Evolutionary conservation across 73 alveolate species (phyloP).

Genomic region (Paramecium caudatum): DNA sequence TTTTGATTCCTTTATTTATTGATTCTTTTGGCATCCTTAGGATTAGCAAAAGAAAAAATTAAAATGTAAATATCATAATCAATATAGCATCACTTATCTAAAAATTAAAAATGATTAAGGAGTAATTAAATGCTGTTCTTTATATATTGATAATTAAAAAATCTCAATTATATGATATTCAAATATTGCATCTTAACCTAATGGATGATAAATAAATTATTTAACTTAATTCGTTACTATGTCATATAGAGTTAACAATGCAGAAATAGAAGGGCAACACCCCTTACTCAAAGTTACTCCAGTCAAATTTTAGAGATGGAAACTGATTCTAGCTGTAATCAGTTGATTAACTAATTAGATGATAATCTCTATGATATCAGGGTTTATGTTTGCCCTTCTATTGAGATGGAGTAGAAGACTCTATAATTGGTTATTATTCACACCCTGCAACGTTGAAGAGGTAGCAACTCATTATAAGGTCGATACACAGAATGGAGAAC

Average conservation of each 20-base stretch:
- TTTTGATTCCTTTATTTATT: too few relatives aligned
- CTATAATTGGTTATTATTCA: not conserved
- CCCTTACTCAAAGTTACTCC: constrained; percentile 26
- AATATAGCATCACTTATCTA: too few relatives aligned
- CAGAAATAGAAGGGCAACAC: constrained; percentile 64
- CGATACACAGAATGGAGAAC: constrained; percentile 26
- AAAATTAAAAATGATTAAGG: too few relatives aligned
- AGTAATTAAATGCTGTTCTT: too few relatives aligned
- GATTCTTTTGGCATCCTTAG: too few relatives aligned
- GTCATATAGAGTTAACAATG: constrained; percentile 32
- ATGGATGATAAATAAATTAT: too few relatives aligned
- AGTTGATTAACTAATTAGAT: not conserved
- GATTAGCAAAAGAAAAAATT: too few relatives aligned
- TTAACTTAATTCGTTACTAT: constrained; percentile 21
- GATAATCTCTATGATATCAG: constrained; percentile 10
- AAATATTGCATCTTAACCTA: too few relatives aligned
- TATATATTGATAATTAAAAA: too few relatives aligned
- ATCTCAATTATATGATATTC: too few relatives aligned
- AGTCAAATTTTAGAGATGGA: not conserved
- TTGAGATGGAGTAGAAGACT: constrained; percentile 38
- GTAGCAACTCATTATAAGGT: constrained; percentile 49
- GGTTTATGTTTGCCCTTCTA: constrained; percentile 35
- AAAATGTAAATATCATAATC: too few relatives aligned
- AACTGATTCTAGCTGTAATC: constrained; percentile 50
- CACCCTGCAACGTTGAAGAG: constrained; percentile 9